Conservation (phyloP, 2,329 filamentous ascomycete species). For the Ramichloridium luteum region DNA sequence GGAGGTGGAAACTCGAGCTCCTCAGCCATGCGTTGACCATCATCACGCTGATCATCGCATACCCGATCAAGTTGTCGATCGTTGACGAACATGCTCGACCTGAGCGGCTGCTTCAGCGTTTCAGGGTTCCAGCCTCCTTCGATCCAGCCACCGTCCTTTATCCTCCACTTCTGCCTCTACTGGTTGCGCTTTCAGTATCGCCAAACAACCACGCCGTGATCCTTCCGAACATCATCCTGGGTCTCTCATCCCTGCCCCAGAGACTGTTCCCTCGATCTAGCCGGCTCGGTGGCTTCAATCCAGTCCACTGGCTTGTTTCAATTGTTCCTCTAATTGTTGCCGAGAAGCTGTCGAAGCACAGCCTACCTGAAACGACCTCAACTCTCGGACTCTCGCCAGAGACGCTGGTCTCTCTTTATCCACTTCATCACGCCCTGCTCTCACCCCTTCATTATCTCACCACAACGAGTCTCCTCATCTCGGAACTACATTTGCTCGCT, state of each 20-base stretch:
- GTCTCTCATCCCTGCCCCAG: slow-evolving; percentile 63
- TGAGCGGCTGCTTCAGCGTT: slow-evolving; percentile 30
- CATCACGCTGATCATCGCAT: slow-evolving; percentile 19
- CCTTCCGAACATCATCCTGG: slow-evolving; percentile 70
- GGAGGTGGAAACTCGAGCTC: slow-evolving; percentile 27
- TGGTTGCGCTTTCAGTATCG: slow-evolving; percentile 64
- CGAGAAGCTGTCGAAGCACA: slow-evolving; percentile 30
- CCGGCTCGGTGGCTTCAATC: slow-evolving; percentile 45
- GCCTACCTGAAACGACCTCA: slow-evolving; percentile 8
- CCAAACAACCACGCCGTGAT: slow-evolving; percentile 49
- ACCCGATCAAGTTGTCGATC: slow-evolving; percentile 25
- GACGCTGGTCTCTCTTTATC: slow-evolving; percentile 56
- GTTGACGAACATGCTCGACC: slow-evolving; percentile 20
- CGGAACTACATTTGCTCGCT: slow-evolving; percentile 80
- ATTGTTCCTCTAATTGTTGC: slow-evolving; percentile 53
- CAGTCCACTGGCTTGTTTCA: slow-evolving; percentile 68
- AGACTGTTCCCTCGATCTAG: slow-evolving; percentile 55
- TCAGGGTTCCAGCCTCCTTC: slow-evolving; percentile 62
- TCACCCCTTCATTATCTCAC: slow-evolving; percentile 66
- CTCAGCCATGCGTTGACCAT: slow-evolving; percentile 26
- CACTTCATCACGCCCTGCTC: slow-evolving; percentile 68
- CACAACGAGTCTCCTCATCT: slow-evolving; percentile 73
- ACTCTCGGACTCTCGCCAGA: slow-evolving; percentile 36
- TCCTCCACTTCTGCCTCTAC: slow-evolving; percentile 61
- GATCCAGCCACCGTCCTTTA: slow-evolving; percentile 89